These are phyloP conservation scores for Pyrenula massariospora DNA, from an alignment of 495 filamentous ascomycete species.

Conservation along the genomic window DNA sequence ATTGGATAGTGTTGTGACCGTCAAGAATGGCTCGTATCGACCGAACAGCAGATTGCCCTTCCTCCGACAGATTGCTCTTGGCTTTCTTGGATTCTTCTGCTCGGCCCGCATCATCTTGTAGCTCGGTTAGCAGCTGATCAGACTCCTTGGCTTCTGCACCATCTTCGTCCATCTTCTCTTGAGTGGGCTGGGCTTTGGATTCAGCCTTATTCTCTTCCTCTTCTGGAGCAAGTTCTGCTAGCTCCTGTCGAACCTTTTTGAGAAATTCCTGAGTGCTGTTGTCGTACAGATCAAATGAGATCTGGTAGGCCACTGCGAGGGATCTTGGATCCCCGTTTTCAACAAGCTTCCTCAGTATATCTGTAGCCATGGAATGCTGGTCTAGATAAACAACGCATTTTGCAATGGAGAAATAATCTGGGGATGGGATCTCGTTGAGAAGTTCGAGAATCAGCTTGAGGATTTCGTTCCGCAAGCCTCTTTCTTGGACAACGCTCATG, in stretches of 20 bases:
- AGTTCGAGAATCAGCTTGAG: conserved; percentile 78
- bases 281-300: conserved; percentile 95
- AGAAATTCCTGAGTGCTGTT: conserved; percentile 97
- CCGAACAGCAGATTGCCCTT: conserved; percentile 51
- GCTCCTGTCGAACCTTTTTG: conserved; percentile 71
- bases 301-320: conserved; percentile 84
- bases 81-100: conserved; percentile 22
- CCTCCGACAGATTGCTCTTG: conserved; percentile 20
- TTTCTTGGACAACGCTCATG: conserved; percentile 96
- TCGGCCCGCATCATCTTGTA: conserved; percentile 24
- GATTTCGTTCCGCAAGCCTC: conserved; percentile 74
- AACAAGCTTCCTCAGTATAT: conserved; percentile 72
- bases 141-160: conserved; percentile 35
- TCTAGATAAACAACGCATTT: conserved; percentile 97
- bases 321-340: conserved; percentile 65
- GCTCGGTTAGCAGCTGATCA: conserved; percentile 33
- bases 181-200: conserved; percentile 1
- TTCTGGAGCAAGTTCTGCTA: conserved; percentile 49
- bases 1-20: conserved; percentile 80
- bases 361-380: conserved; percentile 83
- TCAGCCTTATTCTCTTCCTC: conserved; percentile 32
- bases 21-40: conserved; percentile 78
- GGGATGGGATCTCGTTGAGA: conserved; percentile 74
- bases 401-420: conserved; percentile 96
- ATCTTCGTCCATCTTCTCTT: conserved; percentile 35